Evolutionary conservation across 2,329 filamentous ascomycete species (phyloP), one percentile per base, ranked within the genome.

Genomic region (Aspergillaceae sp.): DNA sequence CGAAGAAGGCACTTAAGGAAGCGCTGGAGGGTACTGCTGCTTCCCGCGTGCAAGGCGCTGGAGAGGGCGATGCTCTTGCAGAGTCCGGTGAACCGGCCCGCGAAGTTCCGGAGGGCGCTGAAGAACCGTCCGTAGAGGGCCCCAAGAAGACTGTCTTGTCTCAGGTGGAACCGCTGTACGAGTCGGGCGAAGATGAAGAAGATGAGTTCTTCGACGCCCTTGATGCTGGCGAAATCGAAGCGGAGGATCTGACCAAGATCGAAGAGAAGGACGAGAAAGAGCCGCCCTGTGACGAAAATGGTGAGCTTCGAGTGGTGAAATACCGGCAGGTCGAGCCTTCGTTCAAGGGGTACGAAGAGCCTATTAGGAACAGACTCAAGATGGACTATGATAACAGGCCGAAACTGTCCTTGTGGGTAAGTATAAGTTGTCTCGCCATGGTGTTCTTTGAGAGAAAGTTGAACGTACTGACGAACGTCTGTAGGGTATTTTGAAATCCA

Each of bases 151-250:
- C 76, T 0, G 74, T 78, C 2, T 77, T 91, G 40, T 76, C 74
- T 19, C n/a, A 81, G 84, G 48, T 19, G 19, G 19, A 19, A 19
- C 19, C 19, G 19, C 67, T 92, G 29, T 92, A 87, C 6, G 82
- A 80, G 44, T 76, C 75, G 0, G 89, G 91, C 45, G 87, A 83
- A 1, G 84, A 90, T 48, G 86, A 88, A 4, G 56, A 56, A 32
- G 88, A 95, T 44, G 91, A 97, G 62, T 98, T 98, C 65, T 98
- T 97, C 57, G 92, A 98, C 68, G 92, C 92, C 6, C 84, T 98
- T 4, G 92, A 94, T 65, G 87, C 90, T 37, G 92, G 92, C 9
- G 86, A 92, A 59, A 87, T 97, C 10, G 84, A 94, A 55, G 65
- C 67, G 4, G 60, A 67, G 43, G 82, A 94, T 5, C 73, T 84